Conservation (phyloP, 1,284 basidiomycete species). For the Inonotus obliquus region DNA sequence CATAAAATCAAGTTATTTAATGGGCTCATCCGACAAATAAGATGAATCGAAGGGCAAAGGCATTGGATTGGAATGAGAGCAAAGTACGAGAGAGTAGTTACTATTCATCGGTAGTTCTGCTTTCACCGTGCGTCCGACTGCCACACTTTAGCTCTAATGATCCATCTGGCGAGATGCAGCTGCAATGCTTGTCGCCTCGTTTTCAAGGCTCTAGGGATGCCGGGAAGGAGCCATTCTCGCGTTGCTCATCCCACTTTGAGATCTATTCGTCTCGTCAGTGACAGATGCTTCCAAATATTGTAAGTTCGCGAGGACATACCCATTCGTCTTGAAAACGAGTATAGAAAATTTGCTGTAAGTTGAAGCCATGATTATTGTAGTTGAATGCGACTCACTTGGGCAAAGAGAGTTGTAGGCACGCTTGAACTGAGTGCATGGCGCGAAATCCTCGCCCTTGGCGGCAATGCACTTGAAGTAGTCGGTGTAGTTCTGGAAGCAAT, state of each 20-base stretch:
- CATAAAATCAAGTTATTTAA: too few relatives aligned
- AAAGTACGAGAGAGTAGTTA: too few relatives aligned
- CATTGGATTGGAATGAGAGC: not conserved
- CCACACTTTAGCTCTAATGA: too few relatives aligned
- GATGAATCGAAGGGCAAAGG: not conserved
- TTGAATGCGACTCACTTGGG: conserved; percentile 71
- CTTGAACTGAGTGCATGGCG: conserved; percentile 99
- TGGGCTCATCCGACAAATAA: too few relatives aligned
- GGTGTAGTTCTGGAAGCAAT: conserved; percentile 96
- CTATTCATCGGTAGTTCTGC: too few relatives aligned
- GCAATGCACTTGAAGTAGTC: conserved; percentile 98
- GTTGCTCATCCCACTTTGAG: conserved; percentile 87
- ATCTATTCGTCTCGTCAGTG: conserved; percentile 44
- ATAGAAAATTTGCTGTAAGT: conserved; percentile 13
- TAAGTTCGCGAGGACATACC: conserved; percentile 41
- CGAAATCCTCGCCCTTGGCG: conserved; percentile 97
- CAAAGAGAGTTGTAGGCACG: conserved; percentile 95
- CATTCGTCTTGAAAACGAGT: conserved; percentile 63
- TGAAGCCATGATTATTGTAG: not conserved
- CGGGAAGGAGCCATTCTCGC: conserved; percentile 90
- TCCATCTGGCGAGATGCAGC: not conserved
- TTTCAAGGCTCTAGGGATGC: conserved; percentile 76
- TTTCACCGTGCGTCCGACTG: too few relatives aligned
- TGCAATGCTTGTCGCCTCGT: not conserved
- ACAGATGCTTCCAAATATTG: conserved; percentile 12